Conservation (phyloP, 2,329 filamentous ascomycete genomes). For the Byssoonygena ceratinophila region DNA sequence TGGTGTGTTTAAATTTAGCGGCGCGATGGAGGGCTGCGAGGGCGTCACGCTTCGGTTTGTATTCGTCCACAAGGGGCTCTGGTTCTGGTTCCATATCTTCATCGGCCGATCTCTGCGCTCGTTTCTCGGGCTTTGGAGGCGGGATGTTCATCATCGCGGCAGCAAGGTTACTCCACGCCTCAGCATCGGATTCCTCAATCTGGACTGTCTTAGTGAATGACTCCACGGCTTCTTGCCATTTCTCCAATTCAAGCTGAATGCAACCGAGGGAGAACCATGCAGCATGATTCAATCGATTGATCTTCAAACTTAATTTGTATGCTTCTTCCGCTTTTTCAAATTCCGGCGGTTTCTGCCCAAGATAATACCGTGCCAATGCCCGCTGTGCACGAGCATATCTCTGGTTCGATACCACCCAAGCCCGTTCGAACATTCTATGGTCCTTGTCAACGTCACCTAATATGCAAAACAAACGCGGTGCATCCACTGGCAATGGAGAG, state of each 20-base stretch:
- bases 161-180: conserved; percentile 91
- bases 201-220: conserved; percentile 76
- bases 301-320: conserved; percentile 64
- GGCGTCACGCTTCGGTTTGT: conserved; percentile 59
- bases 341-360: conserved; percentile 50
- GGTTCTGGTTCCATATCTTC: conserved; percentile 20
- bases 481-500: conserved; percentile 63
- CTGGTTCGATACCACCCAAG: conserved; percentile 73
- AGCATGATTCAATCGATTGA: conserved; percentile 70
- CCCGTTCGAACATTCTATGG: conserved; percentile 63
- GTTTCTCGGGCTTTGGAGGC: conserved; percentile 19
- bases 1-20: conserved; percentile 69
- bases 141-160: conserved; percentile 58
- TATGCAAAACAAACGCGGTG: conserved; percentile 83
- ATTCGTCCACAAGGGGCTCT: conserved; percentile 38
- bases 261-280: conserved; percentile 89
- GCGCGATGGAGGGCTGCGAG: conserved; percentile 80
- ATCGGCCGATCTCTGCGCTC: conserved; percentile 18
- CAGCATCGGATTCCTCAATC: conserved; percentile 75
- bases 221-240: conserved; percentile 68
- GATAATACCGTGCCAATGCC: conserved; percentile 69
- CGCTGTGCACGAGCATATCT: conserved; percentile 81
- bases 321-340: conserved; percentile 61
- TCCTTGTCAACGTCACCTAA: conserved; percentile 78
- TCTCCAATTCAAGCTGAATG: conserved; percentile 64